phyloP scores from a whole-genome alignment of 1,139 yeast genomes.

The Magnusiomyces paraingens region DNA sequence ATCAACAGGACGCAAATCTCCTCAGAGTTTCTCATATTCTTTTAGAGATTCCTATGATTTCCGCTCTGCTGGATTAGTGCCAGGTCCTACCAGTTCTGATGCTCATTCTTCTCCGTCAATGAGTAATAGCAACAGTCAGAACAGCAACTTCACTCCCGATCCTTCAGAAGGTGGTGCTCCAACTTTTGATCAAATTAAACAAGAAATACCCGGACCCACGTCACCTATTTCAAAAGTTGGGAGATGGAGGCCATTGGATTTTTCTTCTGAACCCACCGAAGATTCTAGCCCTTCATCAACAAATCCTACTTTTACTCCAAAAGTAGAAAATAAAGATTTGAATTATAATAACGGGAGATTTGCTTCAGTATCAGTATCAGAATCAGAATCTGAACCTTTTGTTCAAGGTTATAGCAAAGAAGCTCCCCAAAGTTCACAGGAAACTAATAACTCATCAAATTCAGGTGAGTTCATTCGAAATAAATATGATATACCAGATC shows the following conservation, averaged over 20 bases:
- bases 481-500: neutral
- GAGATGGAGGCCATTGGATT: constrained; percentile 1
- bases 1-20: constrained; percentile 11
- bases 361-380: too few relatives aligned
- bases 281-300: neutral
- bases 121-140: neutral
- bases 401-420: too few relatives aligned
- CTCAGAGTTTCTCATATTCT: constrained; percentile 9
- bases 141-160: neutral
- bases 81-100: neutral
- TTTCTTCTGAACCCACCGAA: constrained; percentile 4
- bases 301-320: too few relatives aligned
- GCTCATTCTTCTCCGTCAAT: neutral
- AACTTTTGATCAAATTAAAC: neutral
- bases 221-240: neutral
- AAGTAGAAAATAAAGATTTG: too few relatives aligned
- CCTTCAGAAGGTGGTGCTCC: neutral
- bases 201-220: neutral
- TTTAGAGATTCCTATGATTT: constrained; percentile 9
- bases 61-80: neutral
- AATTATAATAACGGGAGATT: too few relatives aligned
- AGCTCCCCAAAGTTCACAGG: too few relatives aligned
- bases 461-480: too few relatives aligned
- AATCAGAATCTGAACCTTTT: too few relatives aligned
- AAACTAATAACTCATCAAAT: too few relatives aligned